Conservation (phyloP, 768 basidiomycete species). For the Leucosporidium scottii region DNA sequence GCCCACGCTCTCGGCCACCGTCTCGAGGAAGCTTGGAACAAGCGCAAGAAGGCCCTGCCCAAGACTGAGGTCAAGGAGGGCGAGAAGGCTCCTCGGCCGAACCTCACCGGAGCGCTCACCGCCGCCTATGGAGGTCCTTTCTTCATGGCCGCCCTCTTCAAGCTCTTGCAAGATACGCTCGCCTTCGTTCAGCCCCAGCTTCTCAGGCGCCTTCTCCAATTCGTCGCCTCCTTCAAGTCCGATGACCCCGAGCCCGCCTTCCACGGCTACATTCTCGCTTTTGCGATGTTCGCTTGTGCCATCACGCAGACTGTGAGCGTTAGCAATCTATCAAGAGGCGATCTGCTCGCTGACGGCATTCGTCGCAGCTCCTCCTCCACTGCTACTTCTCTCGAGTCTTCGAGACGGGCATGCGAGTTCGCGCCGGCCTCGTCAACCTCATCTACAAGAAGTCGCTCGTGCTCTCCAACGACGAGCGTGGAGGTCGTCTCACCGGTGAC, state of each 20-base stretch:
- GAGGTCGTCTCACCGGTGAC: conserved; percentile 70
- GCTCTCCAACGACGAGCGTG: conserved; percentile 75
- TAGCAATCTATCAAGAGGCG: too few relatives aligned
- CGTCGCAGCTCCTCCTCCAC: conserved; percentile 34
- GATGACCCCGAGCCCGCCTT: conserved; percentile 45
- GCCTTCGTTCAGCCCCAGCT: conserved; percentile 83
- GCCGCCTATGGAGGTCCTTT: conserved; percentile 74
- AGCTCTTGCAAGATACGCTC: conserved; percentile 60
- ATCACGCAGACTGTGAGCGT: conserved; percentile 63
- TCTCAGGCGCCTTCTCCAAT: conserved; percentile 67
- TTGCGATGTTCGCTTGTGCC: conserved; percentile 71
- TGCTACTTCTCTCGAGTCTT: conserved; percentile 37
- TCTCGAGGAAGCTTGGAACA: conserved; percentile 57
- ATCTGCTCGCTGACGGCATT: too few relatives aligned
- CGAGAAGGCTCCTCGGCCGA: conserved; percentile 44
- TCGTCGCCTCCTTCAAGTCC: conserved; percentile 69
- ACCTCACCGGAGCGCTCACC: conserved; percentile 66
- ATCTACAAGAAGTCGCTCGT: conserved; percentile 83
- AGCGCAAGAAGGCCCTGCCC: conserved; percentile 38
- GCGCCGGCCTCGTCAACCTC: conserved; percentile 65
- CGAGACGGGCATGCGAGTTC: conserved; percentile 72
- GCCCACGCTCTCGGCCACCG: conserved; percentile 59
- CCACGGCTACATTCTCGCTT: conserved; percentile 68
- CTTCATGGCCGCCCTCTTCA: conserved; percentile 42
- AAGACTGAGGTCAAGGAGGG: conserved; percentile 16